Base-by-base conservation (phyloP, 106 monocot species). In the Hemerocallis citrina region DNA sequence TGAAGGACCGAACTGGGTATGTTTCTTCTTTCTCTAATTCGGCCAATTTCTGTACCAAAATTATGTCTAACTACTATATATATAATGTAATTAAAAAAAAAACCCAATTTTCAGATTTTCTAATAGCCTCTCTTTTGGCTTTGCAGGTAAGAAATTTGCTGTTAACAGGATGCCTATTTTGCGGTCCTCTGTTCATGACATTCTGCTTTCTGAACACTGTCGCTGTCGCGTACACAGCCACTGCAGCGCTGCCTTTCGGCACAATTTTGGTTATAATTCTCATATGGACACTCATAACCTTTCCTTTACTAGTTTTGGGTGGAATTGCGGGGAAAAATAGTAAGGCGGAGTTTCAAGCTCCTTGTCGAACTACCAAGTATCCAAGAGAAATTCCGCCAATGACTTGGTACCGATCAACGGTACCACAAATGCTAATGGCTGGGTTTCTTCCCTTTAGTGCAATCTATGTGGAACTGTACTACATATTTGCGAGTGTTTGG, bases 401-500 rank as follows among this genome's bases (percentile, higher is more conserved):
- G 25, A 75, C 86, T n/a, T 87, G 86, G 86, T 87, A 75, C 56
- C 48, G 81, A 21, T 42, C 75, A 49, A 67, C 72, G 2, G 52
- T 86, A 31, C 72, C 78, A 14, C 78, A 81, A 62, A 79, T 81
- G 81, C 72, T 67, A 15, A 72, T 81, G 75, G 81, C 81, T 59
- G 81, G 86, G 6, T 73, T 87, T 70, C 65, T 87, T 10, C 86
- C 86, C 23, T 87, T 81, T 35, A 72, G 78, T 64, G 81, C 78
- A 7, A 86, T 86, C 34, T 86, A 75, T 58, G 75, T 81, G 44
- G 81, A 82, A 57, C 75, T 87, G 14, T 75, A 82, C 59, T 87
- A 87, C 65, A 78, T 87, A 42, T 79, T 87, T 65, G 78, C 81
- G n/a, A 87, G 86, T 69, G 59, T 87, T 0, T 87, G 86, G 86